phyloP scores from a whole-genome alignment of 2,329 filamentous ascomycete genomes.

The Fusarium secorum region DNA sequence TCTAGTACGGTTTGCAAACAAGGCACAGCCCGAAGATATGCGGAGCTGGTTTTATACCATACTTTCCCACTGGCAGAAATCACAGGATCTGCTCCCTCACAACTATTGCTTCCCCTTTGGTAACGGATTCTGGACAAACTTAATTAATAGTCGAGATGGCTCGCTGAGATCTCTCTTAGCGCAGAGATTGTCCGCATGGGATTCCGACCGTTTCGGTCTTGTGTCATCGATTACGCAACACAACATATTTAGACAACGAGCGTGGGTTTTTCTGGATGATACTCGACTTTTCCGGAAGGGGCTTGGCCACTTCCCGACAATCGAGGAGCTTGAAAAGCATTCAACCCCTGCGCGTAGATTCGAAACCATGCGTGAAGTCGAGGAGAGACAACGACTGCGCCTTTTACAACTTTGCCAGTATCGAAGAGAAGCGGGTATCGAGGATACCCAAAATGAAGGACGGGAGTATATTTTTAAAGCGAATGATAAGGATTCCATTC shows the following conservation, averaged over 20 bases:
- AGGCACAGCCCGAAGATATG: not conserved
- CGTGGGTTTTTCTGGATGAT: not conserved
- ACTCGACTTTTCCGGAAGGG: not conserved
- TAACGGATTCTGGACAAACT: too few relatives aligned
- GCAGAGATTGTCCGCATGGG: not conserved
- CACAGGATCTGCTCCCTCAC: rapidly evolving
- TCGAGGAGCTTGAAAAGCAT: not conserved
- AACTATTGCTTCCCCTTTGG: not conserved
- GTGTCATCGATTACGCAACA: not conserved
- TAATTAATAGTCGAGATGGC: not conserved
- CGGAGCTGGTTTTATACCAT: not conserved
- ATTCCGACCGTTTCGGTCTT: not conserved
- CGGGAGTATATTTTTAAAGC: not conserved
- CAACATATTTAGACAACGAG: not conserved
- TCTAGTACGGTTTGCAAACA: not conserved
- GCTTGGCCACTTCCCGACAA: not conserved
- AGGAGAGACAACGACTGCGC: not conserved
- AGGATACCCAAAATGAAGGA: not conserved
- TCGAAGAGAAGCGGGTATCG: not conserved
- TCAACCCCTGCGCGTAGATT: rapidly evolving
- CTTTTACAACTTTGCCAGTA: not conserved
- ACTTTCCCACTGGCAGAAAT: not conserved
- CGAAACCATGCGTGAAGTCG: not conserved
- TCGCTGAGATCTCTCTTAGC: not conserved
- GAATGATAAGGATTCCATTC: not conserved